Conservation (phyloP, 2,329 filamentous ascomycete species). For the Karstenula rhodostoma region DNA sequence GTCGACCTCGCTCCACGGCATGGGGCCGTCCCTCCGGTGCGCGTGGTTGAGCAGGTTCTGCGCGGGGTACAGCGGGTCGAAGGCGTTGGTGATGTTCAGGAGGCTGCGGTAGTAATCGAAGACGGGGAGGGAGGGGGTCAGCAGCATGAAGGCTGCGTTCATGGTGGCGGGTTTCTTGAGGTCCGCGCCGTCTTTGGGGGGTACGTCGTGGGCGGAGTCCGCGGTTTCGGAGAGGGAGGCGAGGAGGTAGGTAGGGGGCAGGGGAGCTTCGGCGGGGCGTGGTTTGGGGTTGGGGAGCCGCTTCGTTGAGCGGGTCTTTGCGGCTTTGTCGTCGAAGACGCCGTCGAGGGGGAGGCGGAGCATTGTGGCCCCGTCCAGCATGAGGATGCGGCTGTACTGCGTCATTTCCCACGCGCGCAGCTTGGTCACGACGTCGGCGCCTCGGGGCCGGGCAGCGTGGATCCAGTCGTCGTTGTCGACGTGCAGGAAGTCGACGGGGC, state of each 20-base stretch:
- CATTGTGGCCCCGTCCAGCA: constrained; percentile 48
- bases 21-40: constrained; percentile 47
- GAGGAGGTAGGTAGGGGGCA: constrained; percentile 45
- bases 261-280: constrained; percentile 30
- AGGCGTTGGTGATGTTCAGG: constrained; percentile 38
- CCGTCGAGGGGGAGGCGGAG: constrained; percentile 38
- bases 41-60: constrained; percentile 50
- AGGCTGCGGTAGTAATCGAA: constrained; percentile 45
- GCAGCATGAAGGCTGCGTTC: constrained; percentile 51
- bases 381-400: constrained; percentile 16
- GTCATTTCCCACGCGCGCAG: constrained; percentile 19
- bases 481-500: constrained; percentile 33
- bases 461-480: constrained; percentile 28
- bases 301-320: constrained; percentile 24
- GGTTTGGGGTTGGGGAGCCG: constrained; percentile 17
- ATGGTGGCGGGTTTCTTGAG: constrained; percentile 42
- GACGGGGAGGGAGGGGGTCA: constrained; percentile 37
- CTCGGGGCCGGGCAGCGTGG: constrained; percentile 28
- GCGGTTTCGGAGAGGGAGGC: constrained; percentile 44
- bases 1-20: constrained; percentile 51
- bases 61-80: constrained; percentile 45
- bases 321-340: constrained; percentile 44
- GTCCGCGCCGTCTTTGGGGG: constrained; percentile 39
- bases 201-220: constrained; percentile 43
- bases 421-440: constrained; percentile 34